Evolutionary conservation across 2,329 filamentous ascomycete species (phyloP), one percentile per base, ranked within the genome.

Genomic region (Xylariaceae sp.): DNA sequence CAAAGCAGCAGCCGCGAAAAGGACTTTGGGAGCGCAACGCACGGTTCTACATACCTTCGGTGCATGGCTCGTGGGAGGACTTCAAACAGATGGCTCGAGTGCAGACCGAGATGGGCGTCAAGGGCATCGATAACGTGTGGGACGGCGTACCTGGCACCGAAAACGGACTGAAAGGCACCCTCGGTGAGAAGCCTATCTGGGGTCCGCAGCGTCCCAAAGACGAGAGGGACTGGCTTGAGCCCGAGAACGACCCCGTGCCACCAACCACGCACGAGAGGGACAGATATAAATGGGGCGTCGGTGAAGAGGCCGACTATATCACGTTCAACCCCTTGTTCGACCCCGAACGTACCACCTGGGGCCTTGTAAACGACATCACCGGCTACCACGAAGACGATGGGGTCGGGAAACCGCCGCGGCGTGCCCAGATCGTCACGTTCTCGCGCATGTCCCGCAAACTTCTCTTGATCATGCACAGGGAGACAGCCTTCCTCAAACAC

Each of bases 311-410:
- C 9, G 90, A 97, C 60, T 76, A 94, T 50, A 90, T 97, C 56
- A 87, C 88, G 0, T 79, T 97, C 45, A 92, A 89, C 56, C 90
- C 90, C 8, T 80, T 97, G 47, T 97, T 90, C 64, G 85, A 97
- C 56, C 89, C 90, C 0, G 81, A 87, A 26, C 80, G 84, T 44
- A 96, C 89, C 1, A 86, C 78, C 1, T 97, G 90, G 90, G 67
- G 83, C 13, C 79, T 90, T 5, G 73, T 74, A 17, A 83, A 90
- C 38, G 85, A 94, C 58, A 87, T 94, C 50, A 94, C 88, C 0
- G 85, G 87, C 5, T 88, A 88, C 61, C 87, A 92, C 63, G 74
- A 72, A 39, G 73, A 73, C 69, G 41, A 65, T 70, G 30, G 70
- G 71, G 74, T 65, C 71, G 31, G 71, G 72, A 74, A 83, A 50